A percentile compares a stretch with the other conserved stretches of the same genome.
These are phyloP conservation scores for Hygrophorus russula DNA, from an alignment of 768 basidiomycete species.

Conservation along the genomic window DNA sequence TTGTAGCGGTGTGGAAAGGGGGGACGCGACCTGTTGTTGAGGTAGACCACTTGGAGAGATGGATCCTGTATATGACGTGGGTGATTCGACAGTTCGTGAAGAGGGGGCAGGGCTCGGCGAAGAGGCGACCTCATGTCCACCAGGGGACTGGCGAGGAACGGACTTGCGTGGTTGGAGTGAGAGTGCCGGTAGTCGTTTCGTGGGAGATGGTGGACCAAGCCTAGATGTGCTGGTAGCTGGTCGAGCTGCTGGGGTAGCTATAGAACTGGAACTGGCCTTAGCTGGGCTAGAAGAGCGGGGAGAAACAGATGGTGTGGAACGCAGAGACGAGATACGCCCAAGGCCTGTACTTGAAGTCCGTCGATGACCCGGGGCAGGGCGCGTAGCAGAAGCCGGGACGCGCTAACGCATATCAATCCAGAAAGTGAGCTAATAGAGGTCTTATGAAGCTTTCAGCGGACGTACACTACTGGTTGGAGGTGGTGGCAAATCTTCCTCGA, in stretches of 20 bases:
- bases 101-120: constrained; percentile 13
- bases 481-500: constrained; percentile 28
- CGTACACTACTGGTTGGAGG: constrained; percentile 2
- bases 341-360: constrained; percentile 43
- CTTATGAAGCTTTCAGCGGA: constrained; percentile 1
- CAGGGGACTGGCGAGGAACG: constrained; percentile 33
- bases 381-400: constrained; percentile 13
- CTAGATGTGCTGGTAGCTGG: constrained; percentile 18
- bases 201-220: constrained; percentile 36
- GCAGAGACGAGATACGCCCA: constrained; percentile 26
- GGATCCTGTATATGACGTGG: neutral
- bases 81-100: constrained; percentile 2
- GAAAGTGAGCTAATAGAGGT: neutral
- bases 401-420: constrained; percentile 3
- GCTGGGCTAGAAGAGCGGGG: constrained; percentile 59
- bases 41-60: neutral
- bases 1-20: neutral
- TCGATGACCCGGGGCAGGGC: constrained; percentile 38
- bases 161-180: constrained; percentile 40
- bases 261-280: constrained; percentile 28
- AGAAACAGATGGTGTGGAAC: constrained; percentile 31
- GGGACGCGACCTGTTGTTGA: neutral
- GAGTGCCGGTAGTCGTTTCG: constrained; percentile 39
- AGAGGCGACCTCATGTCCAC: constrained; percentile 19
- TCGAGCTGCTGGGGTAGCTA: constrained; percentile 16